Evolutionary conservation across 257 asterid species (phyloP).

Genomic region (Przewalskia tangutica): DNA sequence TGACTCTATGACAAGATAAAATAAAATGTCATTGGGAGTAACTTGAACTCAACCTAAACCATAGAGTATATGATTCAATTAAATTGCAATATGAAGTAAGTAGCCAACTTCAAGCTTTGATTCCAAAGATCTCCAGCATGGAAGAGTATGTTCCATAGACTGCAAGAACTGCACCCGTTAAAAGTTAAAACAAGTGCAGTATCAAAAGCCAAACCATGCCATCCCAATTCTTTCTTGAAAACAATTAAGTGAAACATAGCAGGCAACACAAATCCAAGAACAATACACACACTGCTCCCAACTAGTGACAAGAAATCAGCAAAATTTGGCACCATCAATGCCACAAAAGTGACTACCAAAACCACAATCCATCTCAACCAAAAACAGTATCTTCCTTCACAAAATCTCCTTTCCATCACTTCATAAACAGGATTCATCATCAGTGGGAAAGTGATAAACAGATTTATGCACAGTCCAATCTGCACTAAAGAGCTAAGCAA

Average conservation of each 20-base stretch:
- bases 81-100: not conserved
- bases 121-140: not conserved
- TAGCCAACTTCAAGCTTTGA: not conserved
- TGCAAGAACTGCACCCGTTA: not conserved
- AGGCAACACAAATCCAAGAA: too few relatives aligned
- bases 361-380: too few relatives aligned
- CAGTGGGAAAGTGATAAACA: too few relatives aligned
- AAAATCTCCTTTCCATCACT: too few relatives aligned
- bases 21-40: not conserved
- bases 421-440: too few relatives aligned
- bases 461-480: too few relatives aligned
- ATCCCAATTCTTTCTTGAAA: not conserved
- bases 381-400: too few relatives aligned
- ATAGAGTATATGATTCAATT: not conserved
- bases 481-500: too few relatives aligned
- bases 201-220: not conserved
- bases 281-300: too few relatives aligned
- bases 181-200: constrained; percentile 3
- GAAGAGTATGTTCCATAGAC: constrained; percentile 4
- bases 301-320: too few relatives aligned
- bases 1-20: not conserved
- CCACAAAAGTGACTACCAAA: too few relatives aligned
- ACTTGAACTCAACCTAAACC: not conserved
- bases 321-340: too few relatives aligned
- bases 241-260: not conserved